These are phyloP conservation scores for Tylopilus sp. DNA, from an alignment of 1,284 basidiomycete species.

Conservation along the genomic window DNA sequence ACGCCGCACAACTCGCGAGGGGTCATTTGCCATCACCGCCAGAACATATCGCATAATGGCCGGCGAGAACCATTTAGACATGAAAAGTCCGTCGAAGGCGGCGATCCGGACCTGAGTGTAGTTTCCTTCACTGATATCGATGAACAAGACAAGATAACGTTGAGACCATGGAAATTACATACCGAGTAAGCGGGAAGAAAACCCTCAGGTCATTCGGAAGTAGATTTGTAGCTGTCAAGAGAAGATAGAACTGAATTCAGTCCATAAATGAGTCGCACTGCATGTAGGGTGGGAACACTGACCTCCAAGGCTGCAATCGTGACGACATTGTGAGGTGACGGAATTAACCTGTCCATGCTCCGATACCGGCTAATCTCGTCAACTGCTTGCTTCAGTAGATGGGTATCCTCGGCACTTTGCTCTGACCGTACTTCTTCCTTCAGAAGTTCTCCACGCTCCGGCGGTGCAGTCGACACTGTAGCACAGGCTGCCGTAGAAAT, in stretches of 20 bases:
- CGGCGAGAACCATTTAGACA: constrained; percentile 85
- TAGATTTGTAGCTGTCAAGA: constrained; percentile 77
- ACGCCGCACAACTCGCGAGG: constrained; percentile 79
- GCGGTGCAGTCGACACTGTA: constrained; percentile 68
- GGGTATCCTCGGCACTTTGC: constrained; percentile 63
- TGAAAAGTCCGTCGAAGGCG: constrained; percentile 91
- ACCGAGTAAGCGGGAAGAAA: constrained; percentile 91
- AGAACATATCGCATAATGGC: constrained; percentile 88
- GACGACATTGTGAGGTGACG: constrained; percentile 92
- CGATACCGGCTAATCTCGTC: constrained; percentile 89
- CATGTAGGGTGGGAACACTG: constrained; percentile 23
- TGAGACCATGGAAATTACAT: constrained; percentile 25
- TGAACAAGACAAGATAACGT: constrained; percentile 13
- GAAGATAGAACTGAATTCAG: constrained; percentile 69
- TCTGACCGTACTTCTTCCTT: constrained; percentile 64
- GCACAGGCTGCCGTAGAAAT: constrained; percentile 82
- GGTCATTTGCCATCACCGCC: constrained; percentile 85
- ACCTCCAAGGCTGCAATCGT: constrained; percentile 90
- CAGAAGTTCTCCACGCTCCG: constrained; percentile 75
- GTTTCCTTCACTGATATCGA: constrained; percentile 76
- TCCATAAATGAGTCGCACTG: constrained; percentile 7
- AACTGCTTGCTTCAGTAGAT: constrained; percentile 69
- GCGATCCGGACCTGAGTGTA: constrained; percentile 88
- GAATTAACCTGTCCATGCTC: constrained; percentile 92
- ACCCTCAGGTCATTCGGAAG: constrained; percentile 78